Evolutionary conservation across 306 rosid species (phyloP).

Genomic region (Acacia crassicarpa): DNA sequence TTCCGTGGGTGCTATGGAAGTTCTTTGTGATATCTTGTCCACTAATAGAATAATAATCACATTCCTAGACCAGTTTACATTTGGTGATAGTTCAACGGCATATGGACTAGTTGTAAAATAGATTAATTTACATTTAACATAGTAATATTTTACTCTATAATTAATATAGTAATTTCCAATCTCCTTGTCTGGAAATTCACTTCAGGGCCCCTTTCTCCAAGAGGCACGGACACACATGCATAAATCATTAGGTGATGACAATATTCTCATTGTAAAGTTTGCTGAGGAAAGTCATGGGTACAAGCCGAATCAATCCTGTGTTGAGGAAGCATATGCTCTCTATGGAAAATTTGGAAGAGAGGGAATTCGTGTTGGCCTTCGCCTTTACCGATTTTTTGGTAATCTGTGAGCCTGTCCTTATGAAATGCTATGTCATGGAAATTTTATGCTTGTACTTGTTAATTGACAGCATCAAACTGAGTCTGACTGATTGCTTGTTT

Average conservation of each 20-base stretch:
- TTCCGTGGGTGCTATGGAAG: neutral
- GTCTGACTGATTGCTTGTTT: neutral
- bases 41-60: neutral
- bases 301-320: neutral
- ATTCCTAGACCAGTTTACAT: neutral
- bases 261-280: slow-evolving; percentile 64
- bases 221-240: slow-evolving; percentile 60
- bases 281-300: slow-evolving; percentile 25
- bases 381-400: slow-evolving; percentile 70
- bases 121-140: too few relatives aligned
- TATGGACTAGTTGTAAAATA: neutral
- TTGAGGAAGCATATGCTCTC: slow-evolving; percentile 14
- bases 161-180: slow-evolving; percentile 3
- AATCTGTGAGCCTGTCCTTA: slow-evolving; percentile 16
- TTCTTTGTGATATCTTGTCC: neutral
- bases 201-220: slow-evolving; percentile 66
- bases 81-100: neutral
- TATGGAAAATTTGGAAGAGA: slow-evolving; percentile 57
- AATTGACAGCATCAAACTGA: neutral
- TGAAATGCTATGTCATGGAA: neutral
- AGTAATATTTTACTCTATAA: neutral
- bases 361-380: slow-evolving; percentile 71
- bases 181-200: slow-evolving; percentile 21
- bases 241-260: slow-evolving; percentile 70
- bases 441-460: neutral